Conservation (phyloP, 768 basidiomycete species). For the Crepidotus variabilis region DNA sequence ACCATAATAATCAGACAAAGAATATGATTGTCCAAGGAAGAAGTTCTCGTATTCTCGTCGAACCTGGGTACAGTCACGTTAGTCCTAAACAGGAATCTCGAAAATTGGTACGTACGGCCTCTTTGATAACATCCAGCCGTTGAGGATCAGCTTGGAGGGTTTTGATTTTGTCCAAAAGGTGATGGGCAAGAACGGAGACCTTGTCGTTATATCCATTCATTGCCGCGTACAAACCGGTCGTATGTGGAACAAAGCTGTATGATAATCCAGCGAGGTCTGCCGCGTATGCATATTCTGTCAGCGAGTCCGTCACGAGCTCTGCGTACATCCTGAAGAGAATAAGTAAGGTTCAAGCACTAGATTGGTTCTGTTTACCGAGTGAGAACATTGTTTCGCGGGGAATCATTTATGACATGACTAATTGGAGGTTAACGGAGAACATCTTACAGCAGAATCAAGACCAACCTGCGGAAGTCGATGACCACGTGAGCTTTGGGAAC, state of each 20-base stretch:
- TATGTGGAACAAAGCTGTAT: constrained; percentile 62
- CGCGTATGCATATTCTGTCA: constrained; percentile 89
- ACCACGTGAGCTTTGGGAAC: constrained; percentile 82
- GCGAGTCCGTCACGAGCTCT: constrained; percentile 83
- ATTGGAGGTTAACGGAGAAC: not conserved
- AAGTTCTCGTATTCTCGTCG: constrained; percentile 84
- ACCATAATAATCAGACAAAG: constrained; percentile 72
- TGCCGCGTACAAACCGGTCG: constrained; percentile 63
- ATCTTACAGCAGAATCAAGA: not conserved
- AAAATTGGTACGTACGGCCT: constrained; percentile 53
- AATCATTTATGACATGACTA: constrained; percentile 56
- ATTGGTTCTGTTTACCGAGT: constrained; percentile 47
- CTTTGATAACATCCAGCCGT: constrained; percentile 77
- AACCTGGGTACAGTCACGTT: constrained; percentile 40
- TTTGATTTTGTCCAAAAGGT: constrained; percentile 69
- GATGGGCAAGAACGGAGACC: constrained; percentile 64
- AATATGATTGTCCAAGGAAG: constrained; percentile 79
- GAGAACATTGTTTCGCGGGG: constrained; percentile 68
- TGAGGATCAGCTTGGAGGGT: constrained; percentile 61
- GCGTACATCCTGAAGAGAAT: constrained; percentile 59
- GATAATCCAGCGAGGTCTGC: constrained; percentile 87
- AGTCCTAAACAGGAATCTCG: not conserved
- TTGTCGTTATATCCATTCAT: constrained; percentile 93
- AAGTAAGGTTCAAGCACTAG: not conserved
- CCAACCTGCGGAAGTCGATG: constrained; percentile 73